These are phyloP conservation scores for Cyberlindnera amylophila DNA, from an alignment of 805 yeast species.

Conservation along the genomic window DNA sequence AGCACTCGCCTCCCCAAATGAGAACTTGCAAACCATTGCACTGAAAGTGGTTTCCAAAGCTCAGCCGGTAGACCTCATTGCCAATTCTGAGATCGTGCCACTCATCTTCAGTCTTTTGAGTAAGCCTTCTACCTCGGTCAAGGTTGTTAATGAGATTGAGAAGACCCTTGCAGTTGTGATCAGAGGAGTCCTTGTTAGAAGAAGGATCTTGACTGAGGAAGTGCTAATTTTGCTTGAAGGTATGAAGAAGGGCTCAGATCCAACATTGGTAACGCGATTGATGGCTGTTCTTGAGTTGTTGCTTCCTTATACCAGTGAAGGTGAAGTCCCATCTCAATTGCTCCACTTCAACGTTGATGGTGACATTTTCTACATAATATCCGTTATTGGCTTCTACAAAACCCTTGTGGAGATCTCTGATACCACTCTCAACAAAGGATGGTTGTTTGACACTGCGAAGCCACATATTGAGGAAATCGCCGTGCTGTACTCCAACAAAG, in stretches of 20 bases:
- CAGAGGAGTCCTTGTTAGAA: constrained; percentile 18
- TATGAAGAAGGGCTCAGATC: constrained; percentile 11
- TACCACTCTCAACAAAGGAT: constrained; percentile 12
- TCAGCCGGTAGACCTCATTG: constrained; percentile 22
- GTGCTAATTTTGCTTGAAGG: constrained; percentile 4
- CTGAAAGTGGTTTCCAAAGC: constrained; percentile 22
- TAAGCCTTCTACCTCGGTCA: constrained; percentile 5
- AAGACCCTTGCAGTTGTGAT: constrained; percentile 13
- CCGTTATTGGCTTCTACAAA: constrained; percentile 18
- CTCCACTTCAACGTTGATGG: constrained; percentile 11
- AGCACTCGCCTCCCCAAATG: constrained; percentile 19
- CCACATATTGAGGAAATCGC: constrained; percentile 14
- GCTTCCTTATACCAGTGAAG: constrained; percentile 12
- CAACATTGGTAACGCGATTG: constrained; percentile 12
- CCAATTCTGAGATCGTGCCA: constrained; percentile 24
- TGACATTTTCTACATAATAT: constrained; percentile 17
- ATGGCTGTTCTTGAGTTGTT: constrained; percentile 14
- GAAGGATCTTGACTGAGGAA: constrained; percentile 18
- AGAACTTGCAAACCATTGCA: constrained; percentile 20
- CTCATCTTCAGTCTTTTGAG: constrained; percentile 8
- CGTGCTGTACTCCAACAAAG: constrained; percentile 12
- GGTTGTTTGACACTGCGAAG: constrained; percentile 17
- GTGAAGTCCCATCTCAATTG: constrained; percentile 16
- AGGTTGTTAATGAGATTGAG: constrained; percentile 22
- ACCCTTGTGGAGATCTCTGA: constrained; percentile 16